Base-by-base conservation (phyloP, 192 early-diverging fungal genomes). In the Rhizoclosmatium globosum region DNA sequence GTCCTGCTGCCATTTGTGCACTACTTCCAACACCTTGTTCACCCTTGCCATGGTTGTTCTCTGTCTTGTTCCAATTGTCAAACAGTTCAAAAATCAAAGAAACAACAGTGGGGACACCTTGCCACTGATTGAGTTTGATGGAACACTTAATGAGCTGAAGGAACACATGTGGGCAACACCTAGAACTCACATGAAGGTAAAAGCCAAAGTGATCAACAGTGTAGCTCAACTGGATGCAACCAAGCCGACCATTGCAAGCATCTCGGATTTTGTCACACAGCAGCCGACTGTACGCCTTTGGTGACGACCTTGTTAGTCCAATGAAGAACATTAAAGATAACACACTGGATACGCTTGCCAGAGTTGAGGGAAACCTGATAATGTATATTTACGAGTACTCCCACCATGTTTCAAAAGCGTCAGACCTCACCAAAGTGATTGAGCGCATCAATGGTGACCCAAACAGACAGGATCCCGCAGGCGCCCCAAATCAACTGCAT, bases 211-310 rank as follows among this genome's bases (percentile, higher is more conserved):
- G 13, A n/a, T 57, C 21, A n/a, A 57, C 21, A 1, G 21, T 57
- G 56, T n/a, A 57, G 56, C 38, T 2, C 19, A 65, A 65, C 39
- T 65, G 19, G 64, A 65, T 65, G 13, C 64, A 15, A 15, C 64
- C 38, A 38, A 1, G 19, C 21, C 13, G 19, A 13, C 15, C 11
- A 65, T 65, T 41, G 39, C 15, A 15, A 15, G 38, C 19, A 31
- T 65, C 38, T 65, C 1, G 13, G 38, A 38, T 15, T 65, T 65
- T 38, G 21, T 57, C 21, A 57, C 56, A 57, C 13, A 57, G 64
- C 64, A 65, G 64, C 64, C 15, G 64, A 65, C 15, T 2, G 21
- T 65, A 65, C 64, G 2, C 39, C 1, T 65, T 65, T 65, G 64
- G 64, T 21, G 64, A 38, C 38, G 15, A 21, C 11, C 15, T 65